Evolutionary conservation across 2,329 filamentous ascomycete genomes (phyloP).

Genomic region (Exophiala lecanii-corni): DNA sequence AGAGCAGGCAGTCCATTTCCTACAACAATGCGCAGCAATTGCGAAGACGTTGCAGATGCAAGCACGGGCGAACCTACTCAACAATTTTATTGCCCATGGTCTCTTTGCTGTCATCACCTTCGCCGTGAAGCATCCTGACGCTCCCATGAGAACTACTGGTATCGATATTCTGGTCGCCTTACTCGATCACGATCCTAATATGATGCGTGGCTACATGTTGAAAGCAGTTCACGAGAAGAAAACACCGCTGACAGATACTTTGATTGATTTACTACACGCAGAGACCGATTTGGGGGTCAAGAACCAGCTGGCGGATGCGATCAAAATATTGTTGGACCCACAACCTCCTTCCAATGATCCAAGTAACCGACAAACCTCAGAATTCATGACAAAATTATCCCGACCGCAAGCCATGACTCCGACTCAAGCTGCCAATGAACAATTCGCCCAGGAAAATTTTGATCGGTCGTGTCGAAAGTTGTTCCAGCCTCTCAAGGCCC

Average conservation of each 20-base stretch:
- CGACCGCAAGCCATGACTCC: constrained; percentile 54
- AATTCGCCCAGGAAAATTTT: constrained; percentile 85
- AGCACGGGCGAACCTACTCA: constrained; percentile 74
- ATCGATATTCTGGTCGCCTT: constrained; percentile 90
- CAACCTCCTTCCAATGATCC: constrained; percentile 55
- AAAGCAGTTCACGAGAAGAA: constrained; percentile 76
- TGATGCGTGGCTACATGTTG: constrained; percentile 91
- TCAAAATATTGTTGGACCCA: constrained; percentile 86
- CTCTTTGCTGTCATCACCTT: constrained; percentile 88
- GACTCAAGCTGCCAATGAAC: constrained; percentile 60
- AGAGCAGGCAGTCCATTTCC: constrained; percentile 92
- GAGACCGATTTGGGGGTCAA: constrained; percentile 94
- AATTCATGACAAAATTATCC: constrained; percentile 62
- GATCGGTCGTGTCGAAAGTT: constrained; percentile 78
- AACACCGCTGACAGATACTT: constrained; percentile 78
- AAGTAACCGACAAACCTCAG: constrained; percentile 49
- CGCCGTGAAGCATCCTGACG: constrained; percentile 78
- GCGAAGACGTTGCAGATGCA: constrained; percentile 90
- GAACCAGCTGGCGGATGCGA: constrained; percentile 88
- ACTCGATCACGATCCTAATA: constrained; percentile 90
- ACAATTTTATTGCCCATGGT: constrained; percentile 83
- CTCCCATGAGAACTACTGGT: constrained; percentile 80
- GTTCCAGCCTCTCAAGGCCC: constrained; percentile 78
- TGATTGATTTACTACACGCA: constrained; percentile 85
- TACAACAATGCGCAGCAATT: constrained; percentile 91